These are phyloP conservation scores for Aspergillus nanangensis DNA, from an alignment of 495 filamentous ascomycete genomes.

Conservation along the genomic window DNA sequence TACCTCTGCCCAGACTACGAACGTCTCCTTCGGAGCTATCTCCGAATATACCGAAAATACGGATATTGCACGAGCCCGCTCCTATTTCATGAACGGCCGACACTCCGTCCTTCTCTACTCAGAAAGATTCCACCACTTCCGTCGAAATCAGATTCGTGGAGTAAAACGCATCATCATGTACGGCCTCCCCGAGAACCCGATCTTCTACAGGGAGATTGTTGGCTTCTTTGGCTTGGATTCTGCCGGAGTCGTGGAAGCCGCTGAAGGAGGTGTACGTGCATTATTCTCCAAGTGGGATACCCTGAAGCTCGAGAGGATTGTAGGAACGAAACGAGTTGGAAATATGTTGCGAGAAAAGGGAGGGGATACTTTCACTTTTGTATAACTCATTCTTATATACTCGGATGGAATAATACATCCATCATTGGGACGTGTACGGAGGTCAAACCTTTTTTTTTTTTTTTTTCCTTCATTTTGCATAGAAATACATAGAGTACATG, in stretches of 20 bases:
- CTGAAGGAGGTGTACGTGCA: conserved; percentile 52
- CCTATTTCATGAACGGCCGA: conserved; percentile 78
- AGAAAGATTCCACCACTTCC: conserved; percentile 91
- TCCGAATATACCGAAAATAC: conserved; percentile 78
- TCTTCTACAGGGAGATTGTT: conserved; percentile 85
- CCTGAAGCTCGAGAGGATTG: conserved; percentile 83
- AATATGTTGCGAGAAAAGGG: conserved; percentile 69
- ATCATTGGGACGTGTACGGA: too few species aligned
- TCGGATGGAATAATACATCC: too few species aligned
- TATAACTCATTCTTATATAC: too few species aligned
- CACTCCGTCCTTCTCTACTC: conserved; percentile 86
- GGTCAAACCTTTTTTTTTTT: too few species aligned
- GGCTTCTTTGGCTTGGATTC: conserved; percentile 56
- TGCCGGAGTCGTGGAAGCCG: conserved; percentile 29
- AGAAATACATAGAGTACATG: conserved; percentile 6
- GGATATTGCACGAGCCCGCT: conserved; percentile 76
- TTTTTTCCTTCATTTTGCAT: too few species aligned
- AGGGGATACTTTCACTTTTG: conserved; percentile 77
- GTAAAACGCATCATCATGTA: conserved; percentile 82
- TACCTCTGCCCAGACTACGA: conserved; percentile 59
- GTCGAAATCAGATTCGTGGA: conserved; percentile 73
- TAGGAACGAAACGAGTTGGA: conserved; percentile 67
- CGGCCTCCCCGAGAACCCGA: conserved; percentile 78
- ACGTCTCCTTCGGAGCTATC: conserved; percentile 76
- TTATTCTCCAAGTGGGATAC: conserved; percentile 87